Base-by-base conservation (phyloP, 352 stramenopile species). In the Phytophthora pisi region DNA sequence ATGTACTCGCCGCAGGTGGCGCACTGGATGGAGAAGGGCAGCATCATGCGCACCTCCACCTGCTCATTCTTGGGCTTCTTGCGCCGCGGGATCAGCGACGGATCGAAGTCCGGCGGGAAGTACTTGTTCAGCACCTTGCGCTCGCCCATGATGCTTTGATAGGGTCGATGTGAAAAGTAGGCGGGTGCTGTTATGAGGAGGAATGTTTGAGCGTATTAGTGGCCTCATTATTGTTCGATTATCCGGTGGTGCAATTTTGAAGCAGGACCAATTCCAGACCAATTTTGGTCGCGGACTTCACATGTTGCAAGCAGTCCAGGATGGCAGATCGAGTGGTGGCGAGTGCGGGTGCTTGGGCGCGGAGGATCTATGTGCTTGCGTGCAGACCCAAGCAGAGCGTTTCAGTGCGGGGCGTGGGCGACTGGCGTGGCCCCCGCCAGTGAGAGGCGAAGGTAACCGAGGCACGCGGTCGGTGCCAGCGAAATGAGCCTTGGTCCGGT, bases 121-220 rank as follows among this genome's bases (percentile, higher is more conserved):
- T 99, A 99, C 80, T 99, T 99, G 88, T 99, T 99, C 26, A 99
- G 81, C 53, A 99, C 97, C 84, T 99, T 99, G 64, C 98, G 94
- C 84, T 99, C 98, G 70, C 97, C 98, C 98, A 99, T 99, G 59
- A 23, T 60, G 5, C 4, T 8, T 15, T 10, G 4, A 1, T 40
- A 20, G 20, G 20, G 15, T 26, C 40, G 20, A 45, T 10, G 38
- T 45, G 15, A 13, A 38, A 38, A 10, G 6, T 38, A 4, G 0
- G 31, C 4, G 31, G 7, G 31, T 38, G 13, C 4, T 46, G n/a
- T 15, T 3, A 7, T 46, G 40, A 20, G 7, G 40, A 2, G 40
- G 15, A 23, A 20, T 9, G 13, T 46, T 46, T 3, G 40, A 6
- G 31, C 0, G 31, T 38, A 13, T 38, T 4, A 30, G 26, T 7